Evolutionary conservation across 148 eudicot species (phyloP).

Genomic region (Heliamphora exappendiculata): DNA sequence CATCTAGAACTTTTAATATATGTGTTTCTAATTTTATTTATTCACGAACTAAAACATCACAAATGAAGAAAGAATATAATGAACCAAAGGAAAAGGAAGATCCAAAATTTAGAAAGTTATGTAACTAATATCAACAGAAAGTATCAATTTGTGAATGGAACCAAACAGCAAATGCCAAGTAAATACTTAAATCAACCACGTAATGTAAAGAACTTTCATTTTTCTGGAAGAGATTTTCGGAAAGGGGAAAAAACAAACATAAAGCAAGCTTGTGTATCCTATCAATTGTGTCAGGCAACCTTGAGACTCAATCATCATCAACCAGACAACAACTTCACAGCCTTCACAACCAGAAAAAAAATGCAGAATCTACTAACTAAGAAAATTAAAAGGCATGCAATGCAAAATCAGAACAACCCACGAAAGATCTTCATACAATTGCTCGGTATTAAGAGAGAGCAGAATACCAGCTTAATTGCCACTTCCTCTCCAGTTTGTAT

Average conservation of each 20-base stretch:
- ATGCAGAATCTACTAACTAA: neutral
- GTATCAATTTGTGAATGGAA: neutral
- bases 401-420: neutral
- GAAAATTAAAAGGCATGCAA: neutral
- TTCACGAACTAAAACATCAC: neutral
- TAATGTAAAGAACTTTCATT: neutral
- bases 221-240: neutral
- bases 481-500: constrained; percentile 85
- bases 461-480: constrained; percentile 70
- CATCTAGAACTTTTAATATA: neutral
- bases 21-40: neutral
- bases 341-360: no score
- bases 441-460: constrained; percentile 6
- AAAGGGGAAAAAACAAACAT: neutral
- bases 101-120: neutral
- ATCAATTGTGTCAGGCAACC: neutral
- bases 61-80: neutral
- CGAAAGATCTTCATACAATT: neutral
- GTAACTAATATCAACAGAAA: neutral
- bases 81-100: neutral
- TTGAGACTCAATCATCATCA: neutral
- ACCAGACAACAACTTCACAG: neutral
- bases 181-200: neutral
- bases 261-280: neutral
- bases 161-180: neutral